A percentile compares a stretch with the other conserved stretches of the same genome.
Evolutionary conservation across 176 grass and related monocot genomes (phyloP).

Genomic region (Oryza punctata): DNA sequence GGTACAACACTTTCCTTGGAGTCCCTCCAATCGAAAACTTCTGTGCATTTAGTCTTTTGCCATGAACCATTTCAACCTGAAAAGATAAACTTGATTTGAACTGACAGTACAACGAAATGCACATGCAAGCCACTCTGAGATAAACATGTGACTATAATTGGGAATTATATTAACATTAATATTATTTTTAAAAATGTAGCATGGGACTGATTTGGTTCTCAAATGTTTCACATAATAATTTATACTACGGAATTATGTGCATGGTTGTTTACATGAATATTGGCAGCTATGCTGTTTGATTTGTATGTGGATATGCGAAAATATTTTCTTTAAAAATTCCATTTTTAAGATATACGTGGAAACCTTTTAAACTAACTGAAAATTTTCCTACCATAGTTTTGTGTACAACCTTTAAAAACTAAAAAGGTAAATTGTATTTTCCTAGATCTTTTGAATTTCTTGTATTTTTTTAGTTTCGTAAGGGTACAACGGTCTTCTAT

Average conservation of each 20-base stretch:
- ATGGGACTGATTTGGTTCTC: not conserved
- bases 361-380: too few relatives aligned
- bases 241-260: not conserved
- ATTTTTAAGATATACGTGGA: too few relatives aligned
- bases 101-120: constrained; percentile 2
- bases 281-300: too few relatives aligned
- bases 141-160: not conserved
- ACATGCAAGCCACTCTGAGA: constrained; percentile 1
- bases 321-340: too few relatives aligned
- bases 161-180: not conserved
- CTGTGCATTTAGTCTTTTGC: constrained; percentile 88
- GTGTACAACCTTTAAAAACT: too few relatives aligned
- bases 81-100: constrained; percentile 5
- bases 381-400: too few relatives aligned
- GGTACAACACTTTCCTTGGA: constrained; percentile 92
- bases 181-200: not conserved
- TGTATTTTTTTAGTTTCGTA: too few relatives aligned
- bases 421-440: too few relatives aligned
- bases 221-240: not conserved
- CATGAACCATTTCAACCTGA: constrained; percentile 97
- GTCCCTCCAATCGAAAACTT: constrained; percentile 88
- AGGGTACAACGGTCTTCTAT: too few relatives aligned
- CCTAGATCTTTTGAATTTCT: too few relatives aligned
- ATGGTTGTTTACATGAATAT: not conserved
- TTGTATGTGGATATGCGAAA: too few relatives aligned